Conservation (phyloP, 2,329 filamentous ascomycete species). For the Daldinia sp. region DNA sequence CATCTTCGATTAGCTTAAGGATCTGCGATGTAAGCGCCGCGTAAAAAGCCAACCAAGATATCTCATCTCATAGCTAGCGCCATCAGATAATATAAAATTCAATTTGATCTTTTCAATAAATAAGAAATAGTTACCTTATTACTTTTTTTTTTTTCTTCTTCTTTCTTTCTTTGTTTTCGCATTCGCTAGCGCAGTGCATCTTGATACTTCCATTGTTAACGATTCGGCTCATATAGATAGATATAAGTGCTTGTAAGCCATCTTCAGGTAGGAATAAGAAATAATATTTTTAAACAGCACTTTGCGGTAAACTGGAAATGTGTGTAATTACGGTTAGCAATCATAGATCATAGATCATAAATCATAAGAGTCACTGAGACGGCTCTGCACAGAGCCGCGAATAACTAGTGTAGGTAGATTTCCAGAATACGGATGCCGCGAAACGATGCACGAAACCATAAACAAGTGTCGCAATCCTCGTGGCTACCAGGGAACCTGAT, state of each 20-base stretch:
- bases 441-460: conserved; percentile 27
- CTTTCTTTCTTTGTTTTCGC: neutral
- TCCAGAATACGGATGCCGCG: conserved; percentile 28
- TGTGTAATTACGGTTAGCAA: conserved; percentile 2
- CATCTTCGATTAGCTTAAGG: conserved; percentile 39
- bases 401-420: conserved; percentile 15
- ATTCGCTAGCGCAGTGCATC: neutral
- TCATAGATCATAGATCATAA: neutral
- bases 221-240: neutral
- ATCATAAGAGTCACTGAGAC: neutral
- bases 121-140: neutral
- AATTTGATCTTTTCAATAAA: neutral
- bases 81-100: conserved; percentile 20
- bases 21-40: conserved; percentile 41
- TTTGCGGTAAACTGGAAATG: neutral
- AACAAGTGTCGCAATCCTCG: conserved; percentile 14
- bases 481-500: conserved; percentile 8
- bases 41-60: neutral
- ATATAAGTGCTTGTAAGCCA: too few species aligned
- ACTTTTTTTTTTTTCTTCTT: neutral
- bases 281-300: neutral
- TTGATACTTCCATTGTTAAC: neutral
- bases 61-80: neutral
- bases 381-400: conserved; percentile 24
- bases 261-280: too few species aligned